Conservation (phyloP, 2,329 filamentous ascomycete species). For the Taxawa tesnikishii region DNA sequence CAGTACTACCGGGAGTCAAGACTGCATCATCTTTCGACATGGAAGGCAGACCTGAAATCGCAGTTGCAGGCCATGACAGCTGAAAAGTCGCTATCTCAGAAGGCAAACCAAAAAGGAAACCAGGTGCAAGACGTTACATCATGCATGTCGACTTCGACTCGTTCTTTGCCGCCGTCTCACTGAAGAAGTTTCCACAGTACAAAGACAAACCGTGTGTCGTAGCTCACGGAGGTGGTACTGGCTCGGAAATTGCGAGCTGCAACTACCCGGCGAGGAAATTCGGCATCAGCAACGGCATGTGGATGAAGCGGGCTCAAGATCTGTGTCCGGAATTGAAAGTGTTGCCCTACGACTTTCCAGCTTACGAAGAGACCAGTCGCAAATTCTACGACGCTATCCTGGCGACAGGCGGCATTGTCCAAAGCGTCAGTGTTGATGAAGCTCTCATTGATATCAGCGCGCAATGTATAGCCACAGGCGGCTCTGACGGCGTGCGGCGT, state of each 20-base stretch:
- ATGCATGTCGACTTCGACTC: constrained; percentile 97
- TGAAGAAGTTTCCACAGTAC: constrained; percentile 64
- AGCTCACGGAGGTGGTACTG: constrained; percentile 72
- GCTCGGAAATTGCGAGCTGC: constrained; percentile 93
- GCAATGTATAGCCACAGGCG: constrained; percentile 52
- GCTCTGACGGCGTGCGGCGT: constrained; percentile 52
- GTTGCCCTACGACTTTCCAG: constrained; percentile 89
- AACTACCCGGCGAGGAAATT: constrained; percentile 83
- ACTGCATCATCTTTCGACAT: constrained; percentile 86
- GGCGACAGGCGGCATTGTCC: constrained; percentile 66
- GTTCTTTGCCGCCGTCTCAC: constrained; percentile 91
- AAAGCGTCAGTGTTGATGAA: constrained; percentile 96
- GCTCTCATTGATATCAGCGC: constrained; percentile 74
- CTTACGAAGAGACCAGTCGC: constrained; percentile 82
- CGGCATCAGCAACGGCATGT: constrained; percentile 96
- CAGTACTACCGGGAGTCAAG: constrained; percentile 94
- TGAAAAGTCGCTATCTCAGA: constrained; percentile 48
- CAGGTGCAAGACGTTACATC: constrained; percentile 64
- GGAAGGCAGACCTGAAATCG: constrained; percentile 91
- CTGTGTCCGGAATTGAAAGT: constrained; percentile 78
- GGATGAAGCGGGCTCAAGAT: constrained; percentile 86
- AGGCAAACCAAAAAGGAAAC: constrained; percentile 39
- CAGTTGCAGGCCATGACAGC: constrained; percentile 70
- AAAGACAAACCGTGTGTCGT: constrained; percentile 73
- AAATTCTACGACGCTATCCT: constrained; percentile 80